These are phyloP conservation scores for Aureobasidium uvarum DNA, from an alignment of 2,329 filamentous ascomycete genomes.

Conservation along the genomic window DNA sequence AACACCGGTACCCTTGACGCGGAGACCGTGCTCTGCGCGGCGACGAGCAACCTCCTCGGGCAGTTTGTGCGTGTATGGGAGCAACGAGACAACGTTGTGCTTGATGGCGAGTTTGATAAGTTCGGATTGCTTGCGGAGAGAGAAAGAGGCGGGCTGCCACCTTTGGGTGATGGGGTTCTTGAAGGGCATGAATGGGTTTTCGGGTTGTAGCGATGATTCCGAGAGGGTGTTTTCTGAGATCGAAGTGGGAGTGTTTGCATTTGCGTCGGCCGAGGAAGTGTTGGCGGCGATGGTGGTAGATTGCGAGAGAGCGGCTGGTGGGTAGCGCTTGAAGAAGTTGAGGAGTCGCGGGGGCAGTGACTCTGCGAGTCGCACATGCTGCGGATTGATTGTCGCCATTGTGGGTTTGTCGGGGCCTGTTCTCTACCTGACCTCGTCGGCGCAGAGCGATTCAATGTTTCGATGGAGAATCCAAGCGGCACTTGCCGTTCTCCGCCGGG, in stretches of 20 bases:
- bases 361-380: constrained; percentile 55
- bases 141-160: constrained; percentile 82
- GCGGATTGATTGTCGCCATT: constrained; percentile 29
- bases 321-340: constrained; percentile 87
- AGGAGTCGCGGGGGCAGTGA: constrained; percentile 73
- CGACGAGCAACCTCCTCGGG: constrained; percentile 64
- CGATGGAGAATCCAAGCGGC: constrained; percentile 22
- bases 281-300: constrained; percentile 36
- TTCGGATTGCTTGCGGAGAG: constrained; percentile 82
- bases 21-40: constrained; percentile 73
- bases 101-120: constrained; percentile 79
- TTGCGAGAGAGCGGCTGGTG: constrained; percentile 59
- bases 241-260: constrained; percentile 38
- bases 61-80: constrained; percentile 38
- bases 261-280: constrained; percentile 45
- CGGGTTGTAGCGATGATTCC: constrained; percentile 32
- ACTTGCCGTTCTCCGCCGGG: constrained; percentile 26
- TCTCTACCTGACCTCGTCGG: constrained; percentile 15
- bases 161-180: constrained; percentile 75
- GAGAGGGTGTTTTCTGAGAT: constrained; percentile 44
- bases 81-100: constrained; percentile 41
- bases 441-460: constrained; percentile 20
- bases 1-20: constrained; percentile 82
- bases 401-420: not conserved
- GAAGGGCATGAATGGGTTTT: constrained; percentile 78